Conservation (phyloP, 495 filamentous ascomycete genomes). For the Talaromyces proteolyticus region DNA sequence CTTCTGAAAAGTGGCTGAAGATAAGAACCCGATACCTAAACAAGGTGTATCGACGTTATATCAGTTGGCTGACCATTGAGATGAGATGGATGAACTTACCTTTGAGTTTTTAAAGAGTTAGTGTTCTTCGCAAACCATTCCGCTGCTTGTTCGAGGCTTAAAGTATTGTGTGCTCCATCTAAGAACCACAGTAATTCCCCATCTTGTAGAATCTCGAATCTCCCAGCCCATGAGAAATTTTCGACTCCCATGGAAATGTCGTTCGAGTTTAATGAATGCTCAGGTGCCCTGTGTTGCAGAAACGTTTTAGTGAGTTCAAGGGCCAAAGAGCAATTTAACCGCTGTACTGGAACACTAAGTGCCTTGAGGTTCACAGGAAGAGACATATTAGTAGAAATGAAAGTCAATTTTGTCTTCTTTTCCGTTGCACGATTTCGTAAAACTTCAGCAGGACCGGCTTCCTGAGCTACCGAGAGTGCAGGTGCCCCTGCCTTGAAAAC, state of each 20-base stretch:
- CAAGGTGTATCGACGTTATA: too few relatives aligned
- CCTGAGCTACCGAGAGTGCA: conserved; percentile 65
- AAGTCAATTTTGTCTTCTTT: conserved; percentile 45
- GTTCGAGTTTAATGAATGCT: conserved; percentile 7
- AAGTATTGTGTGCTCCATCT: conserved; percentile 43
- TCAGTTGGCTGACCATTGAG: too few relatives aligned
- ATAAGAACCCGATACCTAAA: conserved; percentile 21
- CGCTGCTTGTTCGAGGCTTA: conserved; percentile 32
- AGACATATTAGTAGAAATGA: conserved; percentile 47
- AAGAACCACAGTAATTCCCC: conserved; percentile 32
- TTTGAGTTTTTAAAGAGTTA: conserved; percentile 6
- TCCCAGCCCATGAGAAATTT: conserved; percentile 33
- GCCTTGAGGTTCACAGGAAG: conserved; percentile 17
- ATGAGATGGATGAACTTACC: conserved; percentile 7
- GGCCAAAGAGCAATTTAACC: conserved; percentile 33
- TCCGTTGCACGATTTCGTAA: conserved; percentile 59
- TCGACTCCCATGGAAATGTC: conserved; percentile 29
- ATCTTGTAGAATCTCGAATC: conserved; percentile 35
- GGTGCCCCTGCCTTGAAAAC: conserved; percentile 65
- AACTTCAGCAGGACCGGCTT: conserved; percentile 47
- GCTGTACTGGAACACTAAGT: conserved; percentile 29
- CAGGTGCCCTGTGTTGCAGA: conserved; percentile 15
- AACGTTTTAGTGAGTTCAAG: conserved; percentile 21
- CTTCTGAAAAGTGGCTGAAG: conserved; percentile 35
- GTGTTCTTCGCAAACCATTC: conserved; percentile 33